phyloP scores from a whole-genome alignment of 495 filamentous ascomycete species.

The Daldinia caldariorum region DNA sequence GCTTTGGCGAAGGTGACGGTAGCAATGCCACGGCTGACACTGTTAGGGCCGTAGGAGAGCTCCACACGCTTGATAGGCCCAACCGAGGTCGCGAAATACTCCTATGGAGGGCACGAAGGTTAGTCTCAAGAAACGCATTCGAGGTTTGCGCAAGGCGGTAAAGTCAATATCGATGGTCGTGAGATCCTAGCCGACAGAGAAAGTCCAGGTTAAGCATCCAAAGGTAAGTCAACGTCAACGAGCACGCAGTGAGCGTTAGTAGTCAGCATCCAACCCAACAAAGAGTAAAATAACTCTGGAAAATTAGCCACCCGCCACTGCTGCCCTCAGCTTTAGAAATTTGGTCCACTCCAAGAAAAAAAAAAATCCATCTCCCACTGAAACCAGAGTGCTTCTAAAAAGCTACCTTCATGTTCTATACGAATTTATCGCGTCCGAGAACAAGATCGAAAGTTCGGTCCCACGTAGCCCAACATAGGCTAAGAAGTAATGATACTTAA shows the following conservation, averaged over 20 bases:
- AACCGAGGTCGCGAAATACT: conserved; percentile 90
- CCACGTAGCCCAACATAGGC: conserved; percentile 6
- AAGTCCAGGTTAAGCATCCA: conserved; percentile 30
- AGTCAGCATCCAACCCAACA: conserved; percentile 33
- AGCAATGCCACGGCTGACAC: conserved; percentile 88
- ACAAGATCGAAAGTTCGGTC: conserved; percentile 13
- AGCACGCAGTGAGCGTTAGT: conserved; percentile 74
- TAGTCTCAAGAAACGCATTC: conserved; percentile 47
- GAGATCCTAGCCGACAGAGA: conserved; percentile 24
- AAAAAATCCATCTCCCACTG: neutral
- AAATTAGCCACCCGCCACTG: conserved; percentile 11
- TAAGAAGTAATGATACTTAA: conserved; percentile 12
- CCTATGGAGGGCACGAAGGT: conserved; percentile 69
- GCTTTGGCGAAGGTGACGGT: conserved; percentile 73
- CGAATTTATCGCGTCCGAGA: neutral
- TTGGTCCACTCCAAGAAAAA: conserved; percentile 5
- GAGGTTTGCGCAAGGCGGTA: conserved; percentile 30
- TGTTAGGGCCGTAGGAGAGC: conserved; percentile 91
- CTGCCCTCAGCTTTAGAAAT: conserved; percentile 6
- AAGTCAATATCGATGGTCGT: conserved; percentile 43
- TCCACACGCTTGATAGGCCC: conserved; percentile 88
- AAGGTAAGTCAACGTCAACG: conserved; percentile 68
- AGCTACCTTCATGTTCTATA: conserved; percentile 9
- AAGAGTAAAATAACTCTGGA: conserved; percentile 7
- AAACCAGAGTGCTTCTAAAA: conserved; percentile 6